Base-by-base conservation (phyloP, 805 yeast genomes). In the Wickerhamiella alocasiicola region DNA sequence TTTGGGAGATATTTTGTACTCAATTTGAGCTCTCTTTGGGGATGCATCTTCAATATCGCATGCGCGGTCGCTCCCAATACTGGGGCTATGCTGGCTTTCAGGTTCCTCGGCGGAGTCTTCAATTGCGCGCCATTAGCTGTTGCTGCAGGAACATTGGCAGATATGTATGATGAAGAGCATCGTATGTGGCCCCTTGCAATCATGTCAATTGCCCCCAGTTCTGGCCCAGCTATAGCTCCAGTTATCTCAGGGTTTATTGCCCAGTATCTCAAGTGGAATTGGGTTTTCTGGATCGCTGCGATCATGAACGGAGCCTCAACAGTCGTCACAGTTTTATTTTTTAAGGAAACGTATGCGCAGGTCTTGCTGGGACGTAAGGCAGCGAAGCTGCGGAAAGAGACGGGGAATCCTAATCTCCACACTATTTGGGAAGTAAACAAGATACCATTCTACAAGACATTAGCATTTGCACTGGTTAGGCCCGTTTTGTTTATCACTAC, bases 111-210 rank as follows among this genome's bases (percentile, higher is more conserved):
- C 2, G 85, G 85, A 2, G 55, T 70, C n/a, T 73, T 76, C 39
- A 81, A 80, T 5, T 70, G 78, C 40, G 76, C 81, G 0, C 78
- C 84, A 2, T 59, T 78, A 27, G 73, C 76, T 34, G 76, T 76
- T 6, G 82, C 81, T 18, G 81, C 81, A 1, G 84, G 83, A 16
- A 70, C 74, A 6, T 58, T 78, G 31, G 74, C 80, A 15, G 85
- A 78, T 51, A 51, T 78, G 45, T 78, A 66, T 52, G 63, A 63
- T 39, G 71, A 69, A 44, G 54, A 62, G 35, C 64, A 69, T 25
- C 64, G 83, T 39, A 72, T 70, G 38, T 53, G 61, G 27, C 79
- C 80, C 1, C 60, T 76, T 63, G 72, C 78, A 1, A 57, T 71
- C 6, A 76, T 69, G 53, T 62, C 71, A 3, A 53, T 77, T 38